These are phyloP conservation scores for Apostasia ramifera DNA, from an alignment of 106 monocot species.

Conservation along the genomic window DNA sequence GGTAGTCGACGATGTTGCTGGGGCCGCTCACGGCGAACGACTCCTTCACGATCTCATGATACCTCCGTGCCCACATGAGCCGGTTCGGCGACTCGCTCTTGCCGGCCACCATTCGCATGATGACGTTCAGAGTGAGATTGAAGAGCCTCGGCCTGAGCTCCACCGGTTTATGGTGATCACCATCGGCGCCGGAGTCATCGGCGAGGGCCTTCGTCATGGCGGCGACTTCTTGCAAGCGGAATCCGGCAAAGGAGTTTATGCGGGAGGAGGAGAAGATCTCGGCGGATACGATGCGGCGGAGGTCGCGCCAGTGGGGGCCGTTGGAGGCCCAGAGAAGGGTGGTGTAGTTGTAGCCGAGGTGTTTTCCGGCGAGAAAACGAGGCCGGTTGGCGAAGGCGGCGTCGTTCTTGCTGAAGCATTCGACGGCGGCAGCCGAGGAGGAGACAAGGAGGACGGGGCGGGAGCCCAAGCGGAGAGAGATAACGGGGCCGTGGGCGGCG, in stretches of 20 bases:
- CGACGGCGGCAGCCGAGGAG: conserved; percentile 27
- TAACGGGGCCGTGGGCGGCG: conserved; percentile 26
- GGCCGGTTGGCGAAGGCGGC: conserved; percentile 51
- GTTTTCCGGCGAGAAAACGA: conserved; percentile 10
- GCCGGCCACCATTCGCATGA: conserved; percentile 34
- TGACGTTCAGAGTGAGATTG: conserved; percentile 22
- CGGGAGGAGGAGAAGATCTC: conserved; percentile 44
- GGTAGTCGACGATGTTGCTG: conserved; percentile 25
- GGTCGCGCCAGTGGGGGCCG: conserved; percentile 56
- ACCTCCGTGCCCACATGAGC: conserved; percentile 6
- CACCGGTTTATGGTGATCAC: conserved; percentile 10
- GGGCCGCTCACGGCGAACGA: not conserved
- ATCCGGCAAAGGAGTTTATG: conserved; percentile 9
- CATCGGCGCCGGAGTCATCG: not conserved
- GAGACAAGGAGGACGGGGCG: conserved; percentile 48
- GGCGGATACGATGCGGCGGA: conserved; percentile 32
- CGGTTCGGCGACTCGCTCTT: conserved; percentile 16
- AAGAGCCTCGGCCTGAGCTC: conserved; percentile 40
- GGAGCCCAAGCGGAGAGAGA: conserved; percentile 49
- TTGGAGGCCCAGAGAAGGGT: conserved; percentile 27
- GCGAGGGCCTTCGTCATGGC: conserved; percentile 14
- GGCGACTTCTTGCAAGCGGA: conserved; percentile 19
- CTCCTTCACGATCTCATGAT: conserved; percentile 23
- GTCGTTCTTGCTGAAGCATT: conserved; percentile 48
- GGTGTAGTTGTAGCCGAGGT: conserved; percentile 28